Evolutionary conservation across 495 filamentous ascomycete genomes (phyloP).

Genomic region (Hypoxylon crocopeplum): DNA sequence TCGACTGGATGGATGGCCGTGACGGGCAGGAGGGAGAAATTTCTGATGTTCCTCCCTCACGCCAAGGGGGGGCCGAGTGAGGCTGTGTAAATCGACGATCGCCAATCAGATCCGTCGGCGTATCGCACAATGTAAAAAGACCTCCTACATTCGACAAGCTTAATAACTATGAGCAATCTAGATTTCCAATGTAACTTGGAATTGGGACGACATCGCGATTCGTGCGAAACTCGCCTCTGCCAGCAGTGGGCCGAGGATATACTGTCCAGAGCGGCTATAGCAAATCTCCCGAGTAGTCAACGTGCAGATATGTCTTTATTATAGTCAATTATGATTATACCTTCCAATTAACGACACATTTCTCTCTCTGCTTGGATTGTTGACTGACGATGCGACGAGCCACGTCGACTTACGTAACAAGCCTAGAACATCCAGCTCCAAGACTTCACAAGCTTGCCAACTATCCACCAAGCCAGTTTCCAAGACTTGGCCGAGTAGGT

Average conservation of each 20-base stretch:
- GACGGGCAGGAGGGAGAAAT: constrained; percentile 7
- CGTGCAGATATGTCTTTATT: too few relatives aligned
- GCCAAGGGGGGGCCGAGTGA: constrained; percentile 29
- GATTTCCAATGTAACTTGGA: not conserved
- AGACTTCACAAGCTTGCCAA: not conserved
- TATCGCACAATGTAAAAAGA: constrained; percentile 7
- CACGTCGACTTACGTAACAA: too few relatives aligned
- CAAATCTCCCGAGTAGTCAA: too few relatives aligned
- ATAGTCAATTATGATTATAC: too few relatives aligned
- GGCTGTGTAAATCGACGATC: constrained; percentile 27
- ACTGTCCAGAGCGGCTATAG: not conserved
- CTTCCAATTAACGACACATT: too few relatives aligned
- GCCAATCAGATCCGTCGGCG: constrained; percentile 24
- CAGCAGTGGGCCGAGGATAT: not conserved
- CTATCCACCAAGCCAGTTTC: not conserved
- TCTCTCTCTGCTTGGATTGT: too few relatives aligned
- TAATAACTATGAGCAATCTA: not conserved
- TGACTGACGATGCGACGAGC: too few relatives aligned
- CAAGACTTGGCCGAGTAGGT: constrained; percentile 7
- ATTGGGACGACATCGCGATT: not conserved
- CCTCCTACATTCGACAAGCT: constrained; percentile 10
- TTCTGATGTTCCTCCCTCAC: constrained; percentile 26
- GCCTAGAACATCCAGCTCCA: not conserved
- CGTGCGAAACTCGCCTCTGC: not conserved
- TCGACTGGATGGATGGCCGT: constrained; percentile 10